phyloP scores from a whole-genome alignment of 495 filamentous ascomycete species.

The Oidiodendron maius region DNA sequence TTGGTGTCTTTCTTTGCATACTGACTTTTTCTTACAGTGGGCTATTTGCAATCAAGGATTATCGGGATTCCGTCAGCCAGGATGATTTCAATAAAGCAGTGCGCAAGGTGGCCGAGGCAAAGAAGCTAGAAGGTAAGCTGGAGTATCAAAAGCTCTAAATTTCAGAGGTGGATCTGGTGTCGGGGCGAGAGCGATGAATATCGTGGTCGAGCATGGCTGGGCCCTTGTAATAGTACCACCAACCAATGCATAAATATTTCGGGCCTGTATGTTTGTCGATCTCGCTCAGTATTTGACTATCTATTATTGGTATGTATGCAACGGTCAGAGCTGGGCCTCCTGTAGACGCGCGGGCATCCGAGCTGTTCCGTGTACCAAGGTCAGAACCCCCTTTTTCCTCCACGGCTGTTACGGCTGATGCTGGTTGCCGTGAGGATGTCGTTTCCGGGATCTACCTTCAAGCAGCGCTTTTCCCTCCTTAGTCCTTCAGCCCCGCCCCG shows the following conservation, averaged over 20 bases:
- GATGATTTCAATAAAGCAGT: conserved; percentile 99
- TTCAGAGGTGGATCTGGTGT: conserved; percentile 12
- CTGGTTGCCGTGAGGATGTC: too few relatives aligned
- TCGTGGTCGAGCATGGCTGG: conserved; percentile 11
- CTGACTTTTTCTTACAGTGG: conserved; percentile 49
- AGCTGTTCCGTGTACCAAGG: too few relatives aligned
- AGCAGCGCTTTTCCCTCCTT: too few relatives aligned
- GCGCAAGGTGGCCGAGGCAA: conserved; percentile 90
- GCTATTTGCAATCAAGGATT: conserved; percentile 95
- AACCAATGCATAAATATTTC: conserved; percentile 13
- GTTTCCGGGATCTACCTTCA: too few relatives aligned
- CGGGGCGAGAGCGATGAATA: conserved; percentile 20
- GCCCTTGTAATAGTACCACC: conserved; percentile 20
- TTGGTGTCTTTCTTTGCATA: not conserved
- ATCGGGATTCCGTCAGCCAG: conserved; percentile 90
- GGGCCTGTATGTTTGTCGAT: too few relatives aligned
- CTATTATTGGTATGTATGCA: too few relatives aligned
- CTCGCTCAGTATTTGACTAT: too few relatives aligned
- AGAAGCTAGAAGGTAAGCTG: conserved; percentile 96
- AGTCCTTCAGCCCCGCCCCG: too few relatives aligned
- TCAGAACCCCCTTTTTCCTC: too few relatives aligned
- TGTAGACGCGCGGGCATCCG: too few relatives aligned
- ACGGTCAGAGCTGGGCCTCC: too few relatives aligned
- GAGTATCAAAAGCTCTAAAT: conserved; percentile 94
- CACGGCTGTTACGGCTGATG: too few relatives aligned